Evolutionary conservation across 2,329 filamentous ascomycete genomes (phyloP), one percentile per base, ranked within the genome.

Genomic region (Parastagonospora nodorum): DNA sequence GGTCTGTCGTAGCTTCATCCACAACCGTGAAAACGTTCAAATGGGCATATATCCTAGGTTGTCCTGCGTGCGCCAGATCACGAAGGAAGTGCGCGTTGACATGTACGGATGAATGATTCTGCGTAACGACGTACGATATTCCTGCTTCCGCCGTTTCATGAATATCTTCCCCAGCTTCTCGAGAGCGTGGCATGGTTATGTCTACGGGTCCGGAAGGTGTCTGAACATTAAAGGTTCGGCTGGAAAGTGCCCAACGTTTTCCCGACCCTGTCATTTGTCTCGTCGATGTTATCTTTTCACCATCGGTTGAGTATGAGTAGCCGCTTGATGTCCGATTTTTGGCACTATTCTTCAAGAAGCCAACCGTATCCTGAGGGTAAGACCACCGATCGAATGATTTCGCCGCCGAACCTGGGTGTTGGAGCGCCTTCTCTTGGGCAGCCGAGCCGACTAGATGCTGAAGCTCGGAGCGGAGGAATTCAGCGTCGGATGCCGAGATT

Each of bases 401-500:
- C 4, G 54, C 48, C 6, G 48, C 47, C 15, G 51, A 45, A 19
- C 11, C 9, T 1, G 35, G 14, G 24, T 54, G 30, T 24, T 40
- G 46, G 2, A 33, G 27, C 2, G 54, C 54, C 30, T 49, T 45
- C 44, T 57, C 48, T 7, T 54, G 54, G 11, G 48, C n/a, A 12
- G 54, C 54, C 6, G 54, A 57, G 29, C 31, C 45, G 8, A 53
- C 36, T 5, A 56, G 50, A 15, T 45, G 33, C 8, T 50, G 35
- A 16, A 50, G 53, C 27, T 53, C 46, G 12, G 19, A 42, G 5
- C 42, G 46, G 6, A 53, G 14, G 40, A 42, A 45, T 27, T 32
- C 14, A 29, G 45, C 35, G 8, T 53, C 15, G n/a, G 16, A 8
- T 9, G 24, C 16, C 1, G 46, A 33, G 9, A 56, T 31, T 0